Evolutionary conservation across 257 asterid species (phyloP).

Genomic region (Solanum medicagineum): DNA sequence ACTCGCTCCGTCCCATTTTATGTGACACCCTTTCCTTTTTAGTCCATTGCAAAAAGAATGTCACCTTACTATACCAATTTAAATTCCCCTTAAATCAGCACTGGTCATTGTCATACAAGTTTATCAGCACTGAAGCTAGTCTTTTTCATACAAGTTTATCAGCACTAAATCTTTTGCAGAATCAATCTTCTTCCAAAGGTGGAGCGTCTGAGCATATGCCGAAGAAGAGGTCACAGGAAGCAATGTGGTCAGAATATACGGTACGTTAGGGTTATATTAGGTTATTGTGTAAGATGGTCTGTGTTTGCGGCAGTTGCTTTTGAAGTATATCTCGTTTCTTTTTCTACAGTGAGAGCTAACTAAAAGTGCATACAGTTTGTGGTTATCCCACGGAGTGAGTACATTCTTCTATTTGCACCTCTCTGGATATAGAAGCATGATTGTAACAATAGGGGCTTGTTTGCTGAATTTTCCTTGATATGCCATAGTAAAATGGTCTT

Average conservation of each 20-base stretch:
- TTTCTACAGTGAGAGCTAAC: not conserved
- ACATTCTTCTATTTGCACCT: not conserved
- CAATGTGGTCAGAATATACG: constrained; percentile 53
- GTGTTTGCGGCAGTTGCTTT: not conserved
- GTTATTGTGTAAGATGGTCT: not conserved
- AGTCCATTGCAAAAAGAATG: too few relatives aligned
- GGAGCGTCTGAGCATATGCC: constrained; percentile 56
- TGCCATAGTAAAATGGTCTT: not conserved
- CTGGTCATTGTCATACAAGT: not conserved
- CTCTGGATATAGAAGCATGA: not conserved
- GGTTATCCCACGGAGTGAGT: not conserved
- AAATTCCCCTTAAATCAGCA: not conserved
- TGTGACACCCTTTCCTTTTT: too few relatives aligned
- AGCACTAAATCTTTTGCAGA: constrained; percentile 25
- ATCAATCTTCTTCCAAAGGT: constrained; percentile 59
- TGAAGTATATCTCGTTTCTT: not conserved
- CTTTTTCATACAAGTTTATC: not conserved
- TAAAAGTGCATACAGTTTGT: not conserved
- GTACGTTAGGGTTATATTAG: constrained; percentile 26
- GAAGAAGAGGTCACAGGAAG: constrained; percentile 71
- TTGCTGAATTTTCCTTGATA: not conserved
- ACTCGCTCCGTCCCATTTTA: too few relatives aligned
- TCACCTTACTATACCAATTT: too few relatives aligned
- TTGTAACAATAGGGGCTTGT: not conserved
- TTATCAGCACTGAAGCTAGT: constrained; percentile 1